These are phyloP conservation scores for Leucoagaricus sp. DNA, from an alignment of 1,284 basidiomycete species.

Conservation along the genomic window DNA sequence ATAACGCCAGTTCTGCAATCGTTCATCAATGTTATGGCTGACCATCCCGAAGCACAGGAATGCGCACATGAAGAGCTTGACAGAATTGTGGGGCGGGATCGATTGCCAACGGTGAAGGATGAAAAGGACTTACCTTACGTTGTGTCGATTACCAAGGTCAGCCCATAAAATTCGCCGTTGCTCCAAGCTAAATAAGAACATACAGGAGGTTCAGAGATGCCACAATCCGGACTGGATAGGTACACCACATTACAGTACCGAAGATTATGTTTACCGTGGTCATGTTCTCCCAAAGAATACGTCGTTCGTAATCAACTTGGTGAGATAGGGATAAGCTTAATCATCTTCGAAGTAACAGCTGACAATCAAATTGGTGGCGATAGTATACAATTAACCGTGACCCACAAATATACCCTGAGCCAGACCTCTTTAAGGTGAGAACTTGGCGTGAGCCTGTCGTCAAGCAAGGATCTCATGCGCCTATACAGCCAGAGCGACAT, in stretches of 20 bases:
- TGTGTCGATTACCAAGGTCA: slow-evolving; percentile 25
- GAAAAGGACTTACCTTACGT: slow-evolving; percentile 29
- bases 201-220: slow-evolving; percentile 32
- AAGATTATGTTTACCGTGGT: slow-evolving; percentile 33
- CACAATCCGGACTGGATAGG: slow-evolving; percentile 35
- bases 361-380: neutral
- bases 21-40: slow-evolving; percentile 34
- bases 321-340: slow-evolving; percentile 14
- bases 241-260: slow-evolving; percentile 32
- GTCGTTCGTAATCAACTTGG: slow-evolving; percentile 33
- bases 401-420: slow-evolving; percentile 27
- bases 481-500: slow-evolving; percentile 29
- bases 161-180: neutral
- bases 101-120: slow-evolving; percentile 29
- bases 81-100: slow-evolving; percentile 29
- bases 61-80: slow-evolving; percentile 30
- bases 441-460: neutral
- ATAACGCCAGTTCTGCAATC: slow-evolving; percentile 35
- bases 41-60: slow-evolving; percentile 28
- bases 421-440: slow-evolving; percentile 24
- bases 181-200: neutral
- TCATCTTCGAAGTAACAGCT: neutral
- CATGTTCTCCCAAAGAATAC: slow-evolving; percentile 36
- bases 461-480: too few relatives aligned
- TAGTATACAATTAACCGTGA: slow-evolving; percentile 36